phyloP scores from a whole-genome alignment of 345 rosid species.

The Acer campestre region DNA sequence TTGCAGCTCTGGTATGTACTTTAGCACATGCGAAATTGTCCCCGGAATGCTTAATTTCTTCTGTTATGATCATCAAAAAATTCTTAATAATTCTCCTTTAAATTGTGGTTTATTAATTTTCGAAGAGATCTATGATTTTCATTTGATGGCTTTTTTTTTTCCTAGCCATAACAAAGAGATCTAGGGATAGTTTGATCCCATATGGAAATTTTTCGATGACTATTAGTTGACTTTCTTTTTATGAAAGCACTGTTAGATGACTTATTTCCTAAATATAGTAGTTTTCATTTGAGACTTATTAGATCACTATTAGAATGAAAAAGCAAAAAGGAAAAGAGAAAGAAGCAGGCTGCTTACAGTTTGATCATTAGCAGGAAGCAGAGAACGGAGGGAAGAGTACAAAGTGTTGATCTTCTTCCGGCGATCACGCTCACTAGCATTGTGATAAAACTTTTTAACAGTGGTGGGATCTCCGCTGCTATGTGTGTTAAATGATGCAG shows the following conservation, averaged over 20 bases:
- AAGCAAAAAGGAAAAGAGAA: background rate
- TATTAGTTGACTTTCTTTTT: too few relatives aligned
- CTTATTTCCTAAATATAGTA: too few relatives aligned
- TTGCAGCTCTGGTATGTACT: constrained; percentile 50
- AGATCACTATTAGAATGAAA: too few relatives aligned
- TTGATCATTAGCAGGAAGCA: constrained; percentile 28
- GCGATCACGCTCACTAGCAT: constrained; percentile 38
- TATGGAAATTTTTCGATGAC: background rate
- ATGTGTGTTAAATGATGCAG: background rate
- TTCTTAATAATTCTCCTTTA: background rate
- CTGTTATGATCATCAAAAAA: constrained; percentile 17
- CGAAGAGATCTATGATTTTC: too few relatives aligned
- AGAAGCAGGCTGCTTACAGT: constrained; percentile 11
- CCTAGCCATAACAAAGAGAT: too few relatives aligned
- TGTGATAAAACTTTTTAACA: constrained; percentile 43
- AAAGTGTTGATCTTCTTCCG: constrained; percentile 35
- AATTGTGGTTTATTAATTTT: too few relatives aligned
- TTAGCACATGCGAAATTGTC: constrained; percentile 39
- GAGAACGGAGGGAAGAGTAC: constrained; percentile 33
- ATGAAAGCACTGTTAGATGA: too few relatives aligned
- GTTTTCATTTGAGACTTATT: too few relatives aligned
- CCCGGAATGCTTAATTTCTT: constrained; percentile 46
- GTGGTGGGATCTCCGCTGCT: constrained; percentile 17
- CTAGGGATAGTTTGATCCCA: too few relatives aligned
- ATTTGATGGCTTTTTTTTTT: too few relatives aligned